phyloP scores from a whole-genome alignment of 768 basidiomycete species.

The Hysterangium stoloniferum region DNA sequence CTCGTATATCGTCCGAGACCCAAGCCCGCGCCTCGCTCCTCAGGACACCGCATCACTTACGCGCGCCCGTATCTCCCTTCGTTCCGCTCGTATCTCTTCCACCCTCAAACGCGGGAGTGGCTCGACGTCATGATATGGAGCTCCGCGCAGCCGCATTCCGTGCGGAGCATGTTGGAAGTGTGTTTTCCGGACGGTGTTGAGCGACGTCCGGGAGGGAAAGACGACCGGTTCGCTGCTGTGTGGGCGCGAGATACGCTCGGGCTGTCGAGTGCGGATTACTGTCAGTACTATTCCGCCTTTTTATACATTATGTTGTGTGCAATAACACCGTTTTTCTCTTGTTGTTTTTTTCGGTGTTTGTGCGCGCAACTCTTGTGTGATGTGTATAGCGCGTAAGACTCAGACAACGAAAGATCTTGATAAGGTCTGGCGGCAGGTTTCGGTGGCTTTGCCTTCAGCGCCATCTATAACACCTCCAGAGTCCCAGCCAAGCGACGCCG shows the following conservation, averaged over 20 bases:
- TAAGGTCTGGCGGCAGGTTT: constrained; percentile 15
- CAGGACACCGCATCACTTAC: constrained; percentile 9
- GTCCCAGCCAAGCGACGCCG: not conserved
- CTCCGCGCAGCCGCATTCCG: constrained; percentile 20
- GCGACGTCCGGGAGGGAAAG: not conserved
- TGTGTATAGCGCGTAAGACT: constrained; percentile 7
- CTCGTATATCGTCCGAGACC: constrained; percentile 32
- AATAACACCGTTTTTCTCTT: too few species aligned
- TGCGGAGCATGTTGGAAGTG: constrained; percentile 14
- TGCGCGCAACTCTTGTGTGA: not conserved
- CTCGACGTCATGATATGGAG: constrained; percentile 23
- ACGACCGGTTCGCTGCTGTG: constrained; percentile 11
- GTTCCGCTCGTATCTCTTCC: constrained; percentile 14
- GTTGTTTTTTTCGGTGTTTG: too few species aligned
- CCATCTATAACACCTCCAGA: not conserved
- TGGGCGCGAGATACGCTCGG: constrained; percentile 26
- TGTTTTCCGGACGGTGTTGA: constrained; percentile 6
- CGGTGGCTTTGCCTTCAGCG: constrained; percentile 4
- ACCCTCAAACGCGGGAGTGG: constrained; percentile 6
- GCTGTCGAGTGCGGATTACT: constrained; percentile 15
- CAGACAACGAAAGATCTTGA: constrained; percentile 34
- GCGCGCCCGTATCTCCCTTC: constrained; percentile 11
- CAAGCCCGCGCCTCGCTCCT: constrained; percentile 40
- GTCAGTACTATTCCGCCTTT: constrained; percentile 13
- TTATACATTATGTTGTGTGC: not conserved